Base-by-base conservation (phyloP, 495 filamentous ascomycete species). In the Penicillium pancosmium region DNA sequence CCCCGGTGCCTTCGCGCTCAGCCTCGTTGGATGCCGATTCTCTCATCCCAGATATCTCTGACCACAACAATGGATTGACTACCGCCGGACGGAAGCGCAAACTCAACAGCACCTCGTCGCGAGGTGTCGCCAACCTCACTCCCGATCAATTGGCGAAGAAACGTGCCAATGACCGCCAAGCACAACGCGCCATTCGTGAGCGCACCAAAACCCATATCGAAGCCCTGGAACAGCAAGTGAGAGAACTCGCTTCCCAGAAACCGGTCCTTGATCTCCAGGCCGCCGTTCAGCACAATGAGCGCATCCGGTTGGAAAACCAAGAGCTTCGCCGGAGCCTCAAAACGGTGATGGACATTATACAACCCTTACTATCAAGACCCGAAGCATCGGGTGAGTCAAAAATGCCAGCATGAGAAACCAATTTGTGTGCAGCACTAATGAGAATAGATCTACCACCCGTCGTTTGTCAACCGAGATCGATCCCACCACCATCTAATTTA, bases 151-250 rank as follows among this genome's bases (percentile, higher is more conserved):
- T 90, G 49, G 86, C 82, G 7, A 84, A 88, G 67, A 96, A 96
- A 73, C 83, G 92, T 55, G 91, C 90, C 66, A 95, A 95, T 72
- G 92, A 96, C 68, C 84, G 92, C 41, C 90, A 93, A 73, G 92
- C 92, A 16, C 92, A 96, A 70, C 84, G 90, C 50, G 90, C 90
- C 16, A 96, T 95, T 57, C 82, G 92, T 15, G 87, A 91, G 64
- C 81, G 92, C 56, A 95, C 88, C 11, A 93, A 91, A 64, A 79
- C 85, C 54, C 88, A 92, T 65, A 94, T 95, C 60, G 90, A 92
- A 53, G 78, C 73, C 19, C 78, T 96, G 19, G 89, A 95, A 72
- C 78, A 79, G 51, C 83, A 86, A 50, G 84, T 94, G 41, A 82
- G 81, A 16, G 87, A 91, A 36, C 82, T 91, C n/a, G 81, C 85